Percentiles rank a stretch among this genome's conserved stretches.
These are phyloP conservation scores for Syncephalastrum racemosum DNA, from an alignment of 371 early-diverging fungal species.

Conservation along the genomic window DNA sequence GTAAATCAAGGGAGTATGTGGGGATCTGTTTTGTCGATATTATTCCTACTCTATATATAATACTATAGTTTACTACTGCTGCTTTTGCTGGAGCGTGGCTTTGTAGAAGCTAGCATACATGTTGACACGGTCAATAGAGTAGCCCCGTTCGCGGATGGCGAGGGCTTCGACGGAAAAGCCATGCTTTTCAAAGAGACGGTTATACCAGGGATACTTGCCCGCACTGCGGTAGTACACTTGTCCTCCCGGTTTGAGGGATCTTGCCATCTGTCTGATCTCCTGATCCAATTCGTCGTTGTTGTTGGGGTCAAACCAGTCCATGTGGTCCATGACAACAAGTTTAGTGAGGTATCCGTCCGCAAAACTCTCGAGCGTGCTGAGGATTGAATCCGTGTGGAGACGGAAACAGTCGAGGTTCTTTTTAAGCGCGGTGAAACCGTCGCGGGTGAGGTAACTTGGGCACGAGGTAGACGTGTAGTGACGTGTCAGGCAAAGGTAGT, in stretches of 20 bases:
- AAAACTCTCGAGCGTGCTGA: constrained; percentile 59
- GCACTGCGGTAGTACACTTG: constrained; percentile 82
- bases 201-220: constrained; percentile 83
- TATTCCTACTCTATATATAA: no score
- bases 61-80: no score
- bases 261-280: constrained; percentile 68
- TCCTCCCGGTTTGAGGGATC: constrained; percentile 63
- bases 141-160: constrained; percentile 65
- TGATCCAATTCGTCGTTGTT: constrained; percentile 55
- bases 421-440: constrained; percentile 67
- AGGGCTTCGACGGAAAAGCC: constrained; percentile 71
- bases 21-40: no score
- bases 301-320: constrained; percentile 80
- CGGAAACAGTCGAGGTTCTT: constrained; percentile 60
- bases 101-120: constrained; percentile 81
- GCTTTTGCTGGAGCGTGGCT: constrained; percentile 18
- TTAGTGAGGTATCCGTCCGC: constrained; percentile 69
- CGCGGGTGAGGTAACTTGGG: constrained; percentile 75
- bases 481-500: constrained; percentile 73
- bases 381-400: constrained; percentile 79
- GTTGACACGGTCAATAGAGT: constrained; percentile 79
- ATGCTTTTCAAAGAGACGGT: constrained; percentile 63
- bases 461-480: constrained; percentile 64
- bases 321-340: constrained; percentile 86
- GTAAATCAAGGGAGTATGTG: no score